Base-by-base conservation (phyloP, 768 basidiomycete species). In the Hypsizygus marmoreus region DNA sequence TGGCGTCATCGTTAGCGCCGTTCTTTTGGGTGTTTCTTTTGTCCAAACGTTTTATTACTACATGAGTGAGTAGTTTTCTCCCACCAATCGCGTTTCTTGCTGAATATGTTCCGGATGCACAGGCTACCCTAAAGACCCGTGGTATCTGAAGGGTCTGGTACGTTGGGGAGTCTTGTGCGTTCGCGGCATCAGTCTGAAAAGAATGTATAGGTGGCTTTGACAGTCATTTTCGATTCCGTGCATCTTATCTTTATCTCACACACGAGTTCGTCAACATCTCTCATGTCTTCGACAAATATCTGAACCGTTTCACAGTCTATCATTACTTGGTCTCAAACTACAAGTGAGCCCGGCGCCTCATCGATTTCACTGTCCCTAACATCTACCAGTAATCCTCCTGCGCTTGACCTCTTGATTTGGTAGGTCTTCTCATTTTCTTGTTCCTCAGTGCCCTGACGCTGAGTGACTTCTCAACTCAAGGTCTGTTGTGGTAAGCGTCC, bases 221-320 rank as follows among this genome's bases (percentile, higher is more conserved):
- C 71, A 1, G 54, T 76, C 17, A 0, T 68, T 1, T 71, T 75
- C 29, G 81, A 82, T 43, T 71, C 71, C 1, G 56, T 69, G 2
- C 78, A 81, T 54, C 68, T 80, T n/a, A 62, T 55, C 1, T 51
- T 81, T 19, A 72, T 82, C 16, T 63, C 72, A 1, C 75, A 80
- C 45, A 63, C 67, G 4, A 56, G 81, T 75, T 47, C 36, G 73
- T 57, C n/a, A 29, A 6, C 28, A 30, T 35, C 3, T 8, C 22
- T 31, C 11, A n/a, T n/a, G 13, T 3, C 7, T 13, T 16, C 17
- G 11, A 29, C n/a, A n/a, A n/a, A n/a, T n/a, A 17, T 45, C 35
- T 37, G 23, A 42, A 42, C 6, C 31, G 25, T 34, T 17, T 16
- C n/a, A 4, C 30, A 58, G 57, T 56, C 1, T 58, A 54, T 16